Evolutionary conservation across 192 early-diverging fungal species (phyloP).

Genomic region (Phycomyces nitens): DNA sequence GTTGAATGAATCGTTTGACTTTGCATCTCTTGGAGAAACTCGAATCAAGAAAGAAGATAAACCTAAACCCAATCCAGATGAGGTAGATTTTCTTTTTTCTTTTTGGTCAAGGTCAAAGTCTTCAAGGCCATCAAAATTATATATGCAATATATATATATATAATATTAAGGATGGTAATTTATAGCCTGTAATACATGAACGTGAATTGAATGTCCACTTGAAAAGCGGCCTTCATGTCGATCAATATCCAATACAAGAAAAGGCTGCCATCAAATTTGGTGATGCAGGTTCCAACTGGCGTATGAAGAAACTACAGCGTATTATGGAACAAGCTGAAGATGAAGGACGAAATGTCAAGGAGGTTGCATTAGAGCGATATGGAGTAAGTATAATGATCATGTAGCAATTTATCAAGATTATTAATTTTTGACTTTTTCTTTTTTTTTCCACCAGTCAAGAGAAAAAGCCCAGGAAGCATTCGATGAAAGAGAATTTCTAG

Average conservation of each 20-base stretch:
- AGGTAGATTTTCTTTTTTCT: constrained; percentile 28
- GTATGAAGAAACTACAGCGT: constrained; percentile 76
- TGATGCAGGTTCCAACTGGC: constrained; percentile 63
- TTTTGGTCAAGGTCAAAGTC: no score
- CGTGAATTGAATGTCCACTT: constrained; percentile 43
- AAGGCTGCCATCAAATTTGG: constrained; percentile 44
- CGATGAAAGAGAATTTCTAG: constrained; percentile 61
- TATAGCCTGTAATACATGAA: constrained; percentile 37
- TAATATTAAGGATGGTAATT: no score
- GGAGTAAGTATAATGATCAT: constrained; percentile 45
- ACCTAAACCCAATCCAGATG: constrained; percentile 39
- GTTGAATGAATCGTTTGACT: constrained; percentile 37
- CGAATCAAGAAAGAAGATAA: constrained; percentile 38
- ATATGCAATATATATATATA: no score
- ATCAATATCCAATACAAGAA: constrained; percentile 36
- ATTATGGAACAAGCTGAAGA: constrained; percentile 67
- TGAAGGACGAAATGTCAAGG: constrained; percentile 53
- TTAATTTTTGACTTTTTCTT: not conserved
- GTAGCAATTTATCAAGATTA: no score
- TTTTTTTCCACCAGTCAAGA: constrained; percentile 42
- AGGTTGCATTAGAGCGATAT: constrained; percentile 70
- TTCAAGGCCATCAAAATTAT: no score
- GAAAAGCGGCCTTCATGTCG: constrained; percentile 37
- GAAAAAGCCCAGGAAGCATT: constrained; percentile 63
- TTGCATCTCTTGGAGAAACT: constrained; percentile 37